Evolutionary conservation across 2,329 filamentous ascomycete species (phyloP), one percentile per base, ranked within the genome.

Genomic region (Penicillium capsulatum): DNA sequence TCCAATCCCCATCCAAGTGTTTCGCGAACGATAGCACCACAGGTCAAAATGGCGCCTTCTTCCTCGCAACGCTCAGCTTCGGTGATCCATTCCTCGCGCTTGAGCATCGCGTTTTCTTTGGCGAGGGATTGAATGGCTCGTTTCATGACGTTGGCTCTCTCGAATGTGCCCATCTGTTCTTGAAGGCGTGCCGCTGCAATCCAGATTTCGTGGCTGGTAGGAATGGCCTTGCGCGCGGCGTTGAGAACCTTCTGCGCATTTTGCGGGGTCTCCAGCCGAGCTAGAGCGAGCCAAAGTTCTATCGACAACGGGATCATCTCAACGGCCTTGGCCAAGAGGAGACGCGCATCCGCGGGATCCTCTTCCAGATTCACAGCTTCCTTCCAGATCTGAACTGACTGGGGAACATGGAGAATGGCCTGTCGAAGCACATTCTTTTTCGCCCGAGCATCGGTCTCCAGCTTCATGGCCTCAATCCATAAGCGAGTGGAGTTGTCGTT

Each of bases 341-440:
- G 72, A 47, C 83, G 83, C 3, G 94, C 94, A 68, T 96, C 89
- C 19, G 83, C 84, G 0, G 85, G 79, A 53, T 95, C 84, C 57
- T 96, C 91, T 59, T 97, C 92, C 39, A 97, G 71, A 54, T 97
- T 97, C 47, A 98, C 91, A 4, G 91, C 84, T 61, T 94, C 89
- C 62, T 97, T 98, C 92, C 92, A 98, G n/a, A 98, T 77, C 29
- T 86, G 84, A 33, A 97, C 92, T 0, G 91, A 97, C 58, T 95
- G 88, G 1, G 90, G 90, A 28, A 96, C 86, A 57, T 95, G 84
- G 55, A 97, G 87, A 31, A 98, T 74, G 0, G 92, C 94, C 59
- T 94, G 86, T 39, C 90, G 80, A 22, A 96, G 81, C 6, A 98
- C 92, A 59, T 89, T 83, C 69, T 97, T 97, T 67, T 94, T 94